Evolutionary conservation across 257 asterid genomes (phyloP), one percentile per base, ranked within the genome.

Genomic region (Solanum virginianum): DNA sequence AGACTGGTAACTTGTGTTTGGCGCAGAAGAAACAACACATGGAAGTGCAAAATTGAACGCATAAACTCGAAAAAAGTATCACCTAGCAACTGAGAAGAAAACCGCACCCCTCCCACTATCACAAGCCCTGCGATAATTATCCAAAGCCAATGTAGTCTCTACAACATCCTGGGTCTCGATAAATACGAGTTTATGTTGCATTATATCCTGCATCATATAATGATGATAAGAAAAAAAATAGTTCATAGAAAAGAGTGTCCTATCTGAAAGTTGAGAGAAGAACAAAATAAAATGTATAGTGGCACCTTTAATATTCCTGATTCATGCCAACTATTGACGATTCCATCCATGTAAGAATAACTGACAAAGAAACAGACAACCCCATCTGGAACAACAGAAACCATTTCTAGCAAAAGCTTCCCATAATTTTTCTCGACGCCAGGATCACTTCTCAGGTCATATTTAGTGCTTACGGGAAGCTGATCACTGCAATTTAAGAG

Each of bases 91-190:
- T 32, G 99, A 97, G 93, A 97, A 95, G 86, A 97, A 97, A 77
- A 97, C 98, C 18, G 99, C 99, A 71, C 99, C 99, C 90, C 99
- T 92, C 80, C 99, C 99, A 90, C 98, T 92, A 92, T 97, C 98
- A 89, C 99, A 97, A 86, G 99, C 99, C 88, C 92, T 90, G 74
- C 99, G 98, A 89, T 94, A 97, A 85, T 97, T 97, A 89, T 97
- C 99, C 85, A 97, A 87, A 15, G 99, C 99, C 88, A 97, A 90
- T 45, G 99, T 97, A 87, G 99, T 97, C 89, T 97, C 99, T 86
- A 97, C 98, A 62, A 97, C 98, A 89, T 97, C 99, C 84, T 97
- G 98, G 36, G 99, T 97, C 93, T 97, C 99, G 84, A 97, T 95
- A 92, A 97, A 97, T 53, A 97, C 98, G 80, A 97, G 96, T 91